Evolutionary conservation across 371 early-diverging fungal species (phyloP).

Genomic region (Mortierella sp.): DNA sequence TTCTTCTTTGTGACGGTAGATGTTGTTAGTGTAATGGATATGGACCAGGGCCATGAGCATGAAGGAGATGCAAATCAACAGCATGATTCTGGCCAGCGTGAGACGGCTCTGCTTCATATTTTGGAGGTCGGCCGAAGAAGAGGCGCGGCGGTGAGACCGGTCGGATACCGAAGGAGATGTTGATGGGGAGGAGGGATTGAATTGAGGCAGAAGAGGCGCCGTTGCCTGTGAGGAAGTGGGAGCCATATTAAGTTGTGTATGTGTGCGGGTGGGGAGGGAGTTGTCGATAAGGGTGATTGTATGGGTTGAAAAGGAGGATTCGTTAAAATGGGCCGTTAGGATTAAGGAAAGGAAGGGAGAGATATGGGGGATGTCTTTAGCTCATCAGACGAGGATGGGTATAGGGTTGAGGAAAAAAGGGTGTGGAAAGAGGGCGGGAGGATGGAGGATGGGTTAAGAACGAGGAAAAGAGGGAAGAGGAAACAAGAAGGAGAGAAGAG

Average conservation of each 20-base stretch:
- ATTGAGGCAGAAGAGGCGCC: constrained; percentile 29
- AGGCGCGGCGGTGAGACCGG: neutral
- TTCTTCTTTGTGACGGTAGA: constrained; percentile 1
- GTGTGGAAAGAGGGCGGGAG: neutral
- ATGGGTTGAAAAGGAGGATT: neutral
- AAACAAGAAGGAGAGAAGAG: neutral
- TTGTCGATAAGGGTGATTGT: neutral
- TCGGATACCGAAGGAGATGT: neutral
- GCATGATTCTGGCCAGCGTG: constrained; percentile 19
- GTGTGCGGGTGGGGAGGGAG: neutral
- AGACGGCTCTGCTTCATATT: constrained; percentile 33
- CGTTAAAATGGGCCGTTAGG: constrained; percentile 6
- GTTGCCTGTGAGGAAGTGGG: neutral
- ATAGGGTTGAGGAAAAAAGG: neutral
- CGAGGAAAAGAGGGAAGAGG: neutral
- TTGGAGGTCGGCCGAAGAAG: neutral
- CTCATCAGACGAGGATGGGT: constrained; percentile 3
- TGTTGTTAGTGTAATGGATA: constrained; percentile 32
- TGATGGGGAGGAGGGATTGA: constrained; percentile 7
- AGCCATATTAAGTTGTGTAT: neutral
- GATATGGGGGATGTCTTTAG: neutral
- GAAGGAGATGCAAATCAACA: constrained; percentile 34
- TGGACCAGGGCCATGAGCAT: constrained; percentile 34
- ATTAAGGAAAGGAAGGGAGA: neutral
- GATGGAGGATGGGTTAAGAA: neutral